Evolutionary conservation across 176 grass and related monocot species (phyloP).

Genomic region (Stipa capillata): DNA sequence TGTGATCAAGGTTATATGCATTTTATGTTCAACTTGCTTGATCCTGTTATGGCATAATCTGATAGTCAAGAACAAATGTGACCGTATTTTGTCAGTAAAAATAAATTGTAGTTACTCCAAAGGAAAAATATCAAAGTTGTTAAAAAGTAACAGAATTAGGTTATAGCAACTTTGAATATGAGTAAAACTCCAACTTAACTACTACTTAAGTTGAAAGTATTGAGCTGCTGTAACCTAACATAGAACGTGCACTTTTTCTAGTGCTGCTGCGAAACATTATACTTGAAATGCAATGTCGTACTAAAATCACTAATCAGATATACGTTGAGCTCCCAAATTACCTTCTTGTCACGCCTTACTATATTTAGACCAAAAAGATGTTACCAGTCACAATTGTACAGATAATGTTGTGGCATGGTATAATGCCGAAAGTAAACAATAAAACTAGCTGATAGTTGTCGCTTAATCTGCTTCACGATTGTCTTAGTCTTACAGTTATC

Average conservation of each 20-base stretch:
- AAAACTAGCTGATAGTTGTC: not conserved
- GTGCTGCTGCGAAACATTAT: not conserved
- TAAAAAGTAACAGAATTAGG: not conserved
- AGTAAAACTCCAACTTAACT: not conserved
- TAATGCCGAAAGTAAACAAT: not conserved
- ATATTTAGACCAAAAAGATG: not conserved
- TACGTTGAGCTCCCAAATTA: not conserved
- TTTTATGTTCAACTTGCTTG: constrained; percentile 11
- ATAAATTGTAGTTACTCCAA: not conserved
- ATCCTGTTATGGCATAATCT: not conserved
- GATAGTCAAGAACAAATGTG: not conserved
- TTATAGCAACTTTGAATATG: not conserved
- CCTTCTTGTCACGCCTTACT: not conserved
- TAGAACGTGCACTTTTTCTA: not conserved
- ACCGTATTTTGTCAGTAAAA: not conserved
- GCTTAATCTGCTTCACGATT: not conserved
- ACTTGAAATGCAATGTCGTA: not conserved
- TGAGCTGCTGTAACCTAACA: not conserved
- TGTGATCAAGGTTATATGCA: not conserved
- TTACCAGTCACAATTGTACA: not conserved
- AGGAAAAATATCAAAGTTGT: not conserved
- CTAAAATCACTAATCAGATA: not conserved
- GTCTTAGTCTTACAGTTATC: not conserved
- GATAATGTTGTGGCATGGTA: not conserved
- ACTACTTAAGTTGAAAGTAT: not conserved